Conservation (phyloP, 345 rosid genomes). For the Lepidium sativum region DNA sequence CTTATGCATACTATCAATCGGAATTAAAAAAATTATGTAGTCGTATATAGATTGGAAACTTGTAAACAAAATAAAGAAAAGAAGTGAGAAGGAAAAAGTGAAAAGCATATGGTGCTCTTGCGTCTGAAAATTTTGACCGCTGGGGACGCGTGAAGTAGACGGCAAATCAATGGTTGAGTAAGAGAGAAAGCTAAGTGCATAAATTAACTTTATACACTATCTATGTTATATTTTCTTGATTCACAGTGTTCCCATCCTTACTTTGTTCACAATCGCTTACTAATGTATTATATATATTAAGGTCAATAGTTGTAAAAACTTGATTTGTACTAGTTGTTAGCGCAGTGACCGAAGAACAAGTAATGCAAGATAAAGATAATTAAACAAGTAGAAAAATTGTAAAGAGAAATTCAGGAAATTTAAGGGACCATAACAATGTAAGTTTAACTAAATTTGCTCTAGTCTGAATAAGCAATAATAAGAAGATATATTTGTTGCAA, state of each 20-base stretch:
- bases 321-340: too few relatives aligned
- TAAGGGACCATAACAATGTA: neutral
- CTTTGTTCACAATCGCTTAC: too few relatives aligned
- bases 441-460: neutral
- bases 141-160: slow-evolving; percentile 61
- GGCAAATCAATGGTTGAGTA: slow-evolving; percentile 35
- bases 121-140: slow-evolving; percentile 43
- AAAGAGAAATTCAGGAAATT: neutral
- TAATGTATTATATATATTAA: too few relatives aligned
- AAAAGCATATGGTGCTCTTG: slow-evolving; percentile 21
- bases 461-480: too few relatives aligned
- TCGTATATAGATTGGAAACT: neutral
- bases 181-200: neutral
- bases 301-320: too few relatives aligned
- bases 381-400: neutral
- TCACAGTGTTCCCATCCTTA: too few relatives aligned
- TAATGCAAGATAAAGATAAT: neutral
- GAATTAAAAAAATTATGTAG: neutral
- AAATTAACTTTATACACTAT: too few relatives aligned
- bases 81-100: too few relatives aligned
- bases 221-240: neutral
- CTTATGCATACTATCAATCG: neutral
- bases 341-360: too few relatives aligned
- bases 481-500: neutral
- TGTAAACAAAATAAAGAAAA: neutral